A percentile compares a stretch with the other conserved stretches of the same genome.
Evolutionary conservation across 78 protist species (phyloP).

Genomic region (Dictyostelium capitatum): DNA sequence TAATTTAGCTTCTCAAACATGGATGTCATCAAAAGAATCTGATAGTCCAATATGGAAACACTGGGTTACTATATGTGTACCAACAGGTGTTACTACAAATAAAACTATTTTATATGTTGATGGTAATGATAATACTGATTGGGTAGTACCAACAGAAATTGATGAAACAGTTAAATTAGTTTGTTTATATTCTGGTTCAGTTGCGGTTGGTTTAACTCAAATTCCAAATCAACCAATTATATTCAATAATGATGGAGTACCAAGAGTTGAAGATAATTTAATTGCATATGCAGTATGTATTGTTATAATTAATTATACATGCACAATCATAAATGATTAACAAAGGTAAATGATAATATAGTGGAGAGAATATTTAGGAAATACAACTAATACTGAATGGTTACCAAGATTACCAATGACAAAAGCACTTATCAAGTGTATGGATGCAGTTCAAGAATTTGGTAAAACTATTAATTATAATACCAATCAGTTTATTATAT

Average conservation of each 20-base stretch:
- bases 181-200: background rate
- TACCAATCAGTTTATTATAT: constrained; percentile 31
- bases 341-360: no score
- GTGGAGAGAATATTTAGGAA: background rate
- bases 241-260: constrained; percentile 27
- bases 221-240: constrained; percentile 75
- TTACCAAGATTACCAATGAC: background rate
- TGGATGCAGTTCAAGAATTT: constrained; percentile 67
- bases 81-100: background rate
- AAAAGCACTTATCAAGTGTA: constrained; percentile 19
- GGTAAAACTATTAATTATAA: background rate
- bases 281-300: constrained; percentile 53
- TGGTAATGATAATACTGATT: constrained; percentile 33
- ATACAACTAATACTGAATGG: no score
- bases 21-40: constrained; percentile 27
- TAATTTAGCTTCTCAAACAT: constrained; percentile 52
- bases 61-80: constrained; percentile 62
- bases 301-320: background rate
- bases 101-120: constrained; percentile 19
- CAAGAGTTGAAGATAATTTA: constrained; percentile 57
- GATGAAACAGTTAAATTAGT: background rate
- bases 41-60: constrained; percentile 61
- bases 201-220: constrained; percentile 50
- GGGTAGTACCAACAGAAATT: background rate
- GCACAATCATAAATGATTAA: no score